Base-by-base conservation (phyloP, 2,329 filamentous ascomycete species). In the Pseudogymnoascus sp. region DNA sequence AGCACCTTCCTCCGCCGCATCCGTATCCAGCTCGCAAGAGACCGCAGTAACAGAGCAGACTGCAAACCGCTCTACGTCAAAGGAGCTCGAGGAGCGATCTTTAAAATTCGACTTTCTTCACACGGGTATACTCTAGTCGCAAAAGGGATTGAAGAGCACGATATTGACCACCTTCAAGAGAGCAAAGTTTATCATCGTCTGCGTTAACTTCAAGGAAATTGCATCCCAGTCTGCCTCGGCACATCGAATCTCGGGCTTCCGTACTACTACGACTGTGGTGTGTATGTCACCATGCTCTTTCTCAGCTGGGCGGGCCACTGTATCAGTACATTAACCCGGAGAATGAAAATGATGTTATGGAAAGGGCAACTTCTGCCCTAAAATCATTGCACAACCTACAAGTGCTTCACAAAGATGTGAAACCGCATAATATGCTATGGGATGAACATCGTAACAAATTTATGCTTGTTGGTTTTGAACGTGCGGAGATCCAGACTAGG, bases 191-290 rank as follows among this genome's bases (percentile, higher is more conserved):
- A 46, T 46, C 7, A 31, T 31, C 28, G 5, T 34, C 50, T 59
- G 50, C 12, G 14, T 5, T 59, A 25, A 16, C 18, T 77, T 40
- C 71, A 78, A 63, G 75, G 75, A 16, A 68, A 67, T 28, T 37
- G 68, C 62, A 62, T 77, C 18, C 75, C 76, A 1, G 71, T 78
- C 2, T 78, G 69, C 46, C 70, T 78, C 12, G 74, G 75, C 23
- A 67, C 63, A 3, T 63, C 72, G 40, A 64, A 73, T 38, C 66
- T 76, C 25, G 59, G 68, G n/a, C 56, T 67, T 50, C 73, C 70
- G 3, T 75, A 71, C 59, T 72, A 75, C 50, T 73, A 70, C 61
- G 64, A 75, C 61, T 61, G 71, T 61, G 64, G 71, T 60, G 67
- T 73, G 1, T 75, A 67, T 62, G 31, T 38, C 12, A 65, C 74